Evolutionary conservation across 2,329 filamentous ascomycete species (phyloP), one percentile per base, ranked within the genome.

Genomic region (Chrysoporthe puriensis): DNA sequence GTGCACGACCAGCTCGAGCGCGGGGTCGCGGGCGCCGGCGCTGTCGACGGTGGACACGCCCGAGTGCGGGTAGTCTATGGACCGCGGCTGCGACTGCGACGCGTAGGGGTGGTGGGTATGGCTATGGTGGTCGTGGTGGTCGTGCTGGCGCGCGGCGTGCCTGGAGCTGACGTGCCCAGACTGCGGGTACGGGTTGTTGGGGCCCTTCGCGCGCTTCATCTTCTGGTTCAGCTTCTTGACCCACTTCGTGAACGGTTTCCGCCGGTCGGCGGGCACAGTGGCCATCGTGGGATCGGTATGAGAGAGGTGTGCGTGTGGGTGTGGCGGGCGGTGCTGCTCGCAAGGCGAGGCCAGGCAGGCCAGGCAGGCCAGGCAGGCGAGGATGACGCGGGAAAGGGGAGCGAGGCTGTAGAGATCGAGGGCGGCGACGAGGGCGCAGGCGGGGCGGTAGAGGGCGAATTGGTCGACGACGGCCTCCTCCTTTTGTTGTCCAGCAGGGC

Each of bases 101-200:
- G 26, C 26, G 26, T 26, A 26, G 26, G 26, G 26, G 26, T 26
- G 26, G 26, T 26, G 26, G 26, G 26, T 26, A 26, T 26, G 26
- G 26, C 26, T 26, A 26, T 26, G 26, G 26, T 26, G 26, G 26
- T 26, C 26, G 26, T 26, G 26, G 26, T 26, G 26, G 26, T 26
- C 26, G 26, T 54, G 65, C 44, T 65, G 54, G 43, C 59, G 59
- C 34, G 62, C 56, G 56, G 58, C 52, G 50, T 67, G 66, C 44
- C 46, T 61, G 65, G 58, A 60, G 61, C 68, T 68, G 66, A 88
- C 75, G 57, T 85, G 86, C 68, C 91, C 92, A 2, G 93, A 96
- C 73, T 95, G 86, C 9, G 92, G 92, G 76, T 97, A 97, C n/a
- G 94, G 94, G 76, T 95, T 95, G 83, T 97, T 97, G 78, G 91